These are phyloP conservation scores for Boletellus deceptivus DNA, from an alignment of 1,284 basidiomycete genomes.

Conservation along the genomic window DNA sequence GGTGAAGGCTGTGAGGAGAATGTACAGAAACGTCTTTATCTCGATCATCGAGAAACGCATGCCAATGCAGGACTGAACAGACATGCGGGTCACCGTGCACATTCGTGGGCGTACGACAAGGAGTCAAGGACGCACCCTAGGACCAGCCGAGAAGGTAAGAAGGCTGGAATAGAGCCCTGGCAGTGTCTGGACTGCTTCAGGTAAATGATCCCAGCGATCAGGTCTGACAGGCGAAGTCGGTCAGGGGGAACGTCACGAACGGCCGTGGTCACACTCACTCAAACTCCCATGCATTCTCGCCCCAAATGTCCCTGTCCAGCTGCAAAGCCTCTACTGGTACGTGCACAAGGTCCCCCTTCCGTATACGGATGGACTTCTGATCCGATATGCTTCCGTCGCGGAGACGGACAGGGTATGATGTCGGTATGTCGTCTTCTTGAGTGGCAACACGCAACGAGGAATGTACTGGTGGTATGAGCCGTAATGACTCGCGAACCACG, in stretches of 20 bases:
- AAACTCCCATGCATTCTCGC: constrained; percentile 72
- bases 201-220: constrained; percentile 74
- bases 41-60: constrained; percentile 76
- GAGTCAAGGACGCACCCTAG: constrained; percentile 51
- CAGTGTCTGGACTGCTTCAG: constrained; percentile 54
- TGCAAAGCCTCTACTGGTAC: constrained; percentile 77
- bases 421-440: constrained; percentile 72
- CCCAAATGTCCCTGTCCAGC: constrained; percentile 72
- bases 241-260: neutral
- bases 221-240: constrained; percentile 45
- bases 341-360: constrained; percentile 71
- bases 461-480: constrained; percentile 77
- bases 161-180: constrained; percentile 72
- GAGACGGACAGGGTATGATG: constrained; percentile 58
- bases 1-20: constrained; percentile 63
- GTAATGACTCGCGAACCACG: constrained; percentile 69
- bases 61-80: constrained; percentile 70
- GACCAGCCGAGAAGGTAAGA: constrained; percentile 75
- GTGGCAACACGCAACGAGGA: constrained; percentile 74
- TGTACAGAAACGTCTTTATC: constrained; percentile 73
- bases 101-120: neutral
- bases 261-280: constrained; percentile 45
- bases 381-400: constrained; percentile 48
- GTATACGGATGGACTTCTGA: constrained; percentile 47
- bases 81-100: neutral